phyloP scores from a whole-genome alignment of 108 stramenopile genomes.

The Hondaea fermentalgiana region DNA sequence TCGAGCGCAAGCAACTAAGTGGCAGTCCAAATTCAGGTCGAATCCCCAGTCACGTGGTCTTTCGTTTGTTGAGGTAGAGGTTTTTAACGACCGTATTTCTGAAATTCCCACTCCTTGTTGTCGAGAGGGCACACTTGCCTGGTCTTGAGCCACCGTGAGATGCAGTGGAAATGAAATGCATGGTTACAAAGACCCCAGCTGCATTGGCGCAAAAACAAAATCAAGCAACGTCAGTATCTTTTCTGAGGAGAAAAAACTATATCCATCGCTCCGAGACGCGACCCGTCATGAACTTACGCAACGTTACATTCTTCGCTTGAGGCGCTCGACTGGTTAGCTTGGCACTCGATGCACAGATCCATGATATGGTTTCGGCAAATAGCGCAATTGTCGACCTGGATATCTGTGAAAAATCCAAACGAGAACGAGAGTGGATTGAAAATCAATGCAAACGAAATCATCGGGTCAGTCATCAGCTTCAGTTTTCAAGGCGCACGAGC shows the following conservation, averaged over 20 bases:
- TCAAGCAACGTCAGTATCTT: too few species aligned
- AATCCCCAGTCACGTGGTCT: background rate
- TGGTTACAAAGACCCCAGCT: constrained; percentile 9
- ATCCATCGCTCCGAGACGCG: background rate
- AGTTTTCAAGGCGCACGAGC: too few species aligned
- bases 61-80: background rate
- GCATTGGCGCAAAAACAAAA: too few species aligned
- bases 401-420: background rate
- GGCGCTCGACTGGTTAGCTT: background rate
- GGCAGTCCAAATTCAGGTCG: background rate
- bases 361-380: constrained; percentile 12
- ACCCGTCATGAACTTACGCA: background rate
- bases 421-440: too few species aligned
- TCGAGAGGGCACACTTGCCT: background rate
- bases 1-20: background rate
- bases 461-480: too few species aligned
- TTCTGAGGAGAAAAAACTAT: too few species aligned
- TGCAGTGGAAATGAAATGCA: constrained; percentile 5
- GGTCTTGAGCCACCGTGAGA: constrained; percentile 12
- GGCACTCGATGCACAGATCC: constrained; percentile 16
- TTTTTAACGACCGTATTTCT: background rate
- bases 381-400: constrained; percentile 19
- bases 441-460: too few species aligned
- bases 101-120: constrained; percentile 6
- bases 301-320: constrained; percentile 18